These are phyloP conservation scores for Scalesia atractyloides DNA, from an alignment of 129 eudicot species.

Conservation along the genomic window DNA sequence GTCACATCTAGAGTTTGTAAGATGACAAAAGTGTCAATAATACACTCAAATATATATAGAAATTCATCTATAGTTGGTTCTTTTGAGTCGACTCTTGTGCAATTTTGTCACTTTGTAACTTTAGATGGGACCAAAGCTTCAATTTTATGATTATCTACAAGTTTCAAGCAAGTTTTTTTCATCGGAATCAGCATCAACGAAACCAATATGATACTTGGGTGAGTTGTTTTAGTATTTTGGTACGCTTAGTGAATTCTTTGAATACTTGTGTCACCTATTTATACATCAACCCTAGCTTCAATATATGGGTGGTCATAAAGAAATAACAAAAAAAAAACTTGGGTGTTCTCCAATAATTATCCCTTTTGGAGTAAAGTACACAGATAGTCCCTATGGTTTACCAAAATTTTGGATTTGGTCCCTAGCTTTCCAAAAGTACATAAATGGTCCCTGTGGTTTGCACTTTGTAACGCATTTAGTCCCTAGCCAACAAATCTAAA, in stretches of 20 bases:
- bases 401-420: too few species aligned
- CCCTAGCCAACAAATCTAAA: too few species aligned
- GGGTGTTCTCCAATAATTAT: background rate
- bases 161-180: background rate
- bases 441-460: too few species aligned
- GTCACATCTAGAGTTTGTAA: constrained; percentile 4
- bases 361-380: background rate
- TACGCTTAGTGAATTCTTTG: background rate
- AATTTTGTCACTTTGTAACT: background rate
- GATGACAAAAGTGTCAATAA: background rate
- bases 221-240: background rate
- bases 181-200: too few species aligned
- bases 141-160: background rate
- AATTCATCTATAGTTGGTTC: background rate
- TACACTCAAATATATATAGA: background rate
- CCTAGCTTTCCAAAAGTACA: too few species aligned
- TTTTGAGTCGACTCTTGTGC: background rate
- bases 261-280: background rate
- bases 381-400: too few species aligned
- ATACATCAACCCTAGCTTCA: background rate
- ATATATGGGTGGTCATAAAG: background rate
- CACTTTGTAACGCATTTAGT: too few species aligned
- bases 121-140: background rate
- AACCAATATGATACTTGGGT: background rate
- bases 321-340: background rate